Conservation (phyloP, 1,284 basidiomycete species). For the Polyporus tsugae region DNA sequence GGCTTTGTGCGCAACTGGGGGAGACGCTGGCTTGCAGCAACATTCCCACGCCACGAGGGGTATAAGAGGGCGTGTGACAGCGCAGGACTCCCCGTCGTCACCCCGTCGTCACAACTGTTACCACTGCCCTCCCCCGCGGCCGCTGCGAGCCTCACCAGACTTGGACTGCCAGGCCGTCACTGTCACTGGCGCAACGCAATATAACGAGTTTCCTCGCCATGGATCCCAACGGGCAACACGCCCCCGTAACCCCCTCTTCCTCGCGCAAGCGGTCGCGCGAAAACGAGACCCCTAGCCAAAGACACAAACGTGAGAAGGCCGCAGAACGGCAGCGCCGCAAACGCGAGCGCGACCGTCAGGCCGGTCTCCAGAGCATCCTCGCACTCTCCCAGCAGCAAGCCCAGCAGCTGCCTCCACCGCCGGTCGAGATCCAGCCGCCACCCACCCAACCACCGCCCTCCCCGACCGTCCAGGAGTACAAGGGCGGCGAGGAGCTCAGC, state of each 20-base stretch:
- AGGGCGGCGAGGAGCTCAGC: constrained; percentile 55
- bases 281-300: constrained; percentile 73
- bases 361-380: constrained; percentile 46
- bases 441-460: constrained; percentile 35
- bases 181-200: constrained; percentile 34
- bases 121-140: constrained; percentile 25
- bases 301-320: constrained; percentile 80
- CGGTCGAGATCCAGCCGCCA: constrained; percentile 36
- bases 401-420: constrained; percentile 34
- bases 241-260: constrained; percentile 39
- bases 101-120: constrained; percentile 52
- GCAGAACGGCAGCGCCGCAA: constrained; percentile 82
- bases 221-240: constrained; percentile 41
- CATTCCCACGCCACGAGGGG: constrained; percentile 39
- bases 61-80: constrained; percentile 45
- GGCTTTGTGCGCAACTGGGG: background rate
- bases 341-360: constrained; percentile 75
- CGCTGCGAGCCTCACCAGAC: constrained; percentile 15
- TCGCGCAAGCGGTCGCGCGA: constrained; percentile 69
- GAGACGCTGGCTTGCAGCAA: background rate
- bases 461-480: constrained; percentile 35
- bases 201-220: constrained; percentile 37
- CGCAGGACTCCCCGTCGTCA: constrained; percentile 45
- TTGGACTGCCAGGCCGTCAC: constrained; percentile 26
- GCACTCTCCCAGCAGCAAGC: constrained; percentile 37